A percentile compares a stretch with the other conserved stretches of the same genome.
Conservation (phyloP, 1,284 basidiomycete species). For the Veloporphyrellus conicus region DNA sequence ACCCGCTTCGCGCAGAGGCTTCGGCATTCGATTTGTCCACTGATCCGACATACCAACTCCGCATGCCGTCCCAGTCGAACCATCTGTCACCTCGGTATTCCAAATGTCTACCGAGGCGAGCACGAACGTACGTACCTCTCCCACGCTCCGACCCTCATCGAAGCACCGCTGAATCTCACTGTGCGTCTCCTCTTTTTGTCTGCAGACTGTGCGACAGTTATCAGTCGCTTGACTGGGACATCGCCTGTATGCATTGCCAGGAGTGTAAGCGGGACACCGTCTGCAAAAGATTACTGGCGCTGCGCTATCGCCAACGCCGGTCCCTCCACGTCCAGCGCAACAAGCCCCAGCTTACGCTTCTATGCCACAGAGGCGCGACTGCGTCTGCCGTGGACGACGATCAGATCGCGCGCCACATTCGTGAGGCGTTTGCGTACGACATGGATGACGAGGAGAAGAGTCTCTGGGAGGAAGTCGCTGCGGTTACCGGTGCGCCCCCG, state of each 20-base stretch:
- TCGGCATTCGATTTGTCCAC: conserved; percentile 12
- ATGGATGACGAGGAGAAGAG: conserved; percentile 28
- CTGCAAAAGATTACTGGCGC: conserved; percentile 23
- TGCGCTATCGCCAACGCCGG: conserved; percentile 17
- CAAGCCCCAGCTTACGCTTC: not conserved
- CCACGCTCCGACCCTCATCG: not conserved
- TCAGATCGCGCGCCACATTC: conserved; percentile 6
- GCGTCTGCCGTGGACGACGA: conserved; percentile 8
- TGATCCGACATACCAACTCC: conserved; percentile 17
- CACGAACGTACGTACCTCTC: conserved; percentile 26
- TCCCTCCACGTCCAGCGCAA: conserved; percentile 4
- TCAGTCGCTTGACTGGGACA: conserved; percentile 20
- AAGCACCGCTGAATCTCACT: conserved; percentile 4
- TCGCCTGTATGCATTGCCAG: conserved; percentile 25
- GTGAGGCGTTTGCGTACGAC: conserved; percentile 20
- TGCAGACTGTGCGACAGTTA: conserved; percentile 23
- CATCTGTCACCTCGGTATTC: conserved; percentile 23
- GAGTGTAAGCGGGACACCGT: conserved; percentile 28
- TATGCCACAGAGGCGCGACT: not conserved
- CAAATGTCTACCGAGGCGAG: conserved; percentile 13
- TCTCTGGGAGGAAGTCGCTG: conserved; percentile 31
- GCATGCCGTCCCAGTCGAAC: conserved; percentile 24
- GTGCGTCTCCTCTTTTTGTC: not conserved
- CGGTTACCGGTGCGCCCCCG: conserved; percentile 16
- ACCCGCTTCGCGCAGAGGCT: conserved; percentile 24